Evolutionary conservation across 2,329 filamentous ascomycete genomes (phyloP).

Genomic region (Alternaria ethzedia): DNA sequence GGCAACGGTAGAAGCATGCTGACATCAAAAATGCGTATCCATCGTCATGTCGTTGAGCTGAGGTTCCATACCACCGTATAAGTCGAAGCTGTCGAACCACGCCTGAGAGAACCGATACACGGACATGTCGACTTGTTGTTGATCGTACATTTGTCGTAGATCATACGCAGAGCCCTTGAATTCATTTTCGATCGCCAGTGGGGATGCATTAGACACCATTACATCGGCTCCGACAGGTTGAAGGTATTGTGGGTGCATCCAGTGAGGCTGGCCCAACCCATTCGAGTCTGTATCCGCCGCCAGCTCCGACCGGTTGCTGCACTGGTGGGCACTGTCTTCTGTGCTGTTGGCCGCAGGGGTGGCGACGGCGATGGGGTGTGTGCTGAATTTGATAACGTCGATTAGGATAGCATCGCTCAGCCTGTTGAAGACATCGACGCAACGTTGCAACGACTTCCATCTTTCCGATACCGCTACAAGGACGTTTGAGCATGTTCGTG

Average conservation of each 20-base stretch:
- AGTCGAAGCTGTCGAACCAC: background rate
- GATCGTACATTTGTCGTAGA: background rate
- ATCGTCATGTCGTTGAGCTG: background rate
- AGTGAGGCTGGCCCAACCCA: background rate
- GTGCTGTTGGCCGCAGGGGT: background rate
- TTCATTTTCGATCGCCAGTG: background rate
- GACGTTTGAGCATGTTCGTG: background rate
- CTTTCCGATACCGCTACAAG: background rate
- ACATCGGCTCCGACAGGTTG: background rate
- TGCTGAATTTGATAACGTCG: background rate
- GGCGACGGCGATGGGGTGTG: background rate
- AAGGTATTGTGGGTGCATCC: background rate
- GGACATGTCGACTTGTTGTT: background rate
- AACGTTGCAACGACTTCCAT: background rate
- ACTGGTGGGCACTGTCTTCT: background rate
- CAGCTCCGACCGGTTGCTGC: background rate
- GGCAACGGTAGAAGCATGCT: background rate
- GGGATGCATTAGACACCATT: background rate
- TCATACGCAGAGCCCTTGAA: background rate
- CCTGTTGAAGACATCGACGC: background rate
- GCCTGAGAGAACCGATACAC: background rate
- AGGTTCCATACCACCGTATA: background rate
- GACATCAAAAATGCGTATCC: background rate
- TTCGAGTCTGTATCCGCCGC: background rate
- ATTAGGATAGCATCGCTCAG: background rate